Conservation (phyloP, 805 yeast genomes). For the Nadsonia fulvescens region DNA sequence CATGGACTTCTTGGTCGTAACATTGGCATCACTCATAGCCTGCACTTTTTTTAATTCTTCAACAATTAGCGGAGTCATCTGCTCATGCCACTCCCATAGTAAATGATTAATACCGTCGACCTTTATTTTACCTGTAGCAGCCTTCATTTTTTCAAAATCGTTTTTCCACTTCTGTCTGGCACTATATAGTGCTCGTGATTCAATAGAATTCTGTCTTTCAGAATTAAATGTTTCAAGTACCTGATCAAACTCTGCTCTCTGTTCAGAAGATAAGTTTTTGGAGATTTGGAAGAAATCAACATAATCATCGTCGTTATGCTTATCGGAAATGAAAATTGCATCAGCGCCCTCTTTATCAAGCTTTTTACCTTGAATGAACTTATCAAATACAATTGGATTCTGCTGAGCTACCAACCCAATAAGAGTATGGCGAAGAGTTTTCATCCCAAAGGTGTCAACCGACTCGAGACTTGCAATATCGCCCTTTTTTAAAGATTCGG, state of each 20-base stretch:
- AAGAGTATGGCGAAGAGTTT: too few relatives aligned
- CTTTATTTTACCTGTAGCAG: conserved; percentile 3
- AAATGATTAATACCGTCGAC: conserved; percentile 14
- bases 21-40: conserved; percentile 14
- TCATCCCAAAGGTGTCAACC: too few relatives aligned
- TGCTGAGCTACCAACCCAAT: too few relatives aligned
- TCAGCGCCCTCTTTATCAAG: too few relatives aligned
- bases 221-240: conserved; percentile 54
- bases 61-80: conserved; percentile 50
- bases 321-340: too few relatives aligned
- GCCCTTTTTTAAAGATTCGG: too few relatives aligned
- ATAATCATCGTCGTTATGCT: too few relatives aligned
- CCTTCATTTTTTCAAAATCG: conserved; percentile 33
- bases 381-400: too few relatives aligned
- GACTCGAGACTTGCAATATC: too few relatives aligned
- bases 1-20: conserved; percentile 11
- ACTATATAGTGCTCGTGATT: conserved; percentile 63
- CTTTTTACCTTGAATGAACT: too few relatives aligned
- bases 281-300: conserved; percentile 57
- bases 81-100: conserved; percentile 71
- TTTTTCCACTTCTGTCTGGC: conserved; percentile 82
- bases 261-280: conserved; percentile 30
- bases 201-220: conserved; percentile 60
- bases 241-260: conserved; percentile 34
- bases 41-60: conserved; percentile 46